Conservation (phyloP, 2,329 filamentous ascomycete species). For the Cordyceps fumosorosea region DNA sequence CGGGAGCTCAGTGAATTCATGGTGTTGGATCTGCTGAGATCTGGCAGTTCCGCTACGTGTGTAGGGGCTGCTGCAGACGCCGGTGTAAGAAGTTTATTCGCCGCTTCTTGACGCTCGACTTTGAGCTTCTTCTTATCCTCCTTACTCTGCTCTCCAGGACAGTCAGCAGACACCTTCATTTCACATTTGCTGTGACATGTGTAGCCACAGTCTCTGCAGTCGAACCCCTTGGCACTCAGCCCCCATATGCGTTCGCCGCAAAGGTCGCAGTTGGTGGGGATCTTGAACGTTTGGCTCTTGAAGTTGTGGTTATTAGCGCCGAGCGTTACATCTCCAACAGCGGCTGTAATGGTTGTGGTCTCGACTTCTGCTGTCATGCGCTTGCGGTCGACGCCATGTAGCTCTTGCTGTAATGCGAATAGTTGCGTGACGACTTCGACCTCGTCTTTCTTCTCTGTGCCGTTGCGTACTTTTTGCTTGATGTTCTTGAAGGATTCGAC, state of each 20-base stretch:
- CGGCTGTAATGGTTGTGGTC: slow-evolving; percentile 83
- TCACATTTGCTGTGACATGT: slow-evolving; percentile 98
- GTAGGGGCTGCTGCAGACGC: slow-evolving; percentile 28
- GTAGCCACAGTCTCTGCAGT: slow-evolving; percentile 93
- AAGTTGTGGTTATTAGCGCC: slow-evolving; percentile 96
- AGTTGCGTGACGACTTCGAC: slow-evolving; percentile 77
- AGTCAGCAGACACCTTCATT: slow-evolving; percentile 96
- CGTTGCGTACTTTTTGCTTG: slow-evolving; percentile 71
- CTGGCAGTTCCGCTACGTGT: slow-evolving; percentile 56
- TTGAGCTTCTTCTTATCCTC: slow-evolving; percentile 96
- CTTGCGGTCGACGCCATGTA: slow-evolving; percentile 78
- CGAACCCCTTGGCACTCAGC: slow-evolving; percentile 89
- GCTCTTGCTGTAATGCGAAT: slow-evolving; percentile 74
- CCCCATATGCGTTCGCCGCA: slow-evolving; percentile 98
- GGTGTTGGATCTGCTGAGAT: slow-evolving; percentile 73
- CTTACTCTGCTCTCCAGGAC: slow-evolving; percentile 87
- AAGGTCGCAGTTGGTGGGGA: slow-evolving; percentile 95
- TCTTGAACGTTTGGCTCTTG: slow-evolving; percentile 98
- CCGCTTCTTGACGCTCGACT: slow-evolving; percentile 71
- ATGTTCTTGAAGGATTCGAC: slow-evolving; percentile 70
- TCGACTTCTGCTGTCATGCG: slow-evolving; percentile 87
- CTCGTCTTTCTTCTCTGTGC: slow-evolving; percentile 83
- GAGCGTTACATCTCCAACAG: slow-evolving; percentile 85
- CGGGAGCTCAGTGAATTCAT: slow-evolving; percentile 87
- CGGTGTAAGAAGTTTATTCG: slow-evolving; percentile 53